Evolutionary conservation across 257 asterid species (phyloP).

Genomic region (Coffea eugenioides): DNA sequence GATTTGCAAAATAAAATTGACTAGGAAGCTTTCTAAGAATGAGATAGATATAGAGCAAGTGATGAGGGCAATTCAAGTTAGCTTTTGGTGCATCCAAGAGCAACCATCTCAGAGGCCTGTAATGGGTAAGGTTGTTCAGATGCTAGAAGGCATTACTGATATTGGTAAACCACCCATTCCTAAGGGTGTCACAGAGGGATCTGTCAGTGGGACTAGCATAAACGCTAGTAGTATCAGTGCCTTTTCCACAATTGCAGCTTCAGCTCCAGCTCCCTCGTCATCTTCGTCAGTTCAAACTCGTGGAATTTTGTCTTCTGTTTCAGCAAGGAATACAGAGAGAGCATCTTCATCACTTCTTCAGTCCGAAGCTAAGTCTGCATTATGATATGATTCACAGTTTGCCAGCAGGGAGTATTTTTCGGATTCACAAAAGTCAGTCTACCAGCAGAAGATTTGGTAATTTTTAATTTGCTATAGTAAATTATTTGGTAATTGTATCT

Average conservation of each 20-base stretch:
- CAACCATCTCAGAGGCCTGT: slow-evolving; percentile 86
- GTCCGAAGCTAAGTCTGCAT: neutral
- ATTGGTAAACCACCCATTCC: slow-evolving; percentile 69
- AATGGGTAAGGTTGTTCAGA: slow-evolving; percentile 90
- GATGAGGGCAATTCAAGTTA: slow-evolving; percentile 51
- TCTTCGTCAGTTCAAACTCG: slow-evolving; percentile 48
- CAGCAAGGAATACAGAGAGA: slow-evolving; percentile 38
- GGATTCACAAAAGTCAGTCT: neutral
- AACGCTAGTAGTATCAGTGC: slow-evolving; percentile 46
- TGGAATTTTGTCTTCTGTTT: slow-evolving; percentile 38
- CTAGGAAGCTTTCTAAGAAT: slow-evolving; percentile 30
- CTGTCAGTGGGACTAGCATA: slow-evolving; percentile 42
- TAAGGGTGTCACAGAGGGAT: slow-evolving; percentile 52
- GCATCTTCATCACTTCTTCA: slow-evolving; percentile 44
- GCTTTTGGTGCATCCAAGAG: slow-evolving; percentile 95
- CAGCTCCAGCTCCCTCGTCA: slow-evolving; percentile 54
- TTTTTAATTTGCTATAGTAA: neutral
- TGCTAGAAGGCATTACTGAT: slow-evolving; percentile 75
- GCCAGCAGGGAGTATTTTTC: neutral
- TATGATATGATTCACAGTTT: neutral
- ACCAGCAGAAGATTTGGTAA: neutral
- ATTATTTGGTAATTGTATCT: neutral
- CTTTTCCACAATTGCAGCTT: slow-evolving; percentile 48
- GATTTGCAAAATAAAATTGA: no score
- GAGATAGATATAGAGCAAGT: slow-evolving; percentile 69